phyloP scores from a whole-genome alignment of 2,329 filamentous ascomycete species.

The Penicillium polonicum region DNA sequence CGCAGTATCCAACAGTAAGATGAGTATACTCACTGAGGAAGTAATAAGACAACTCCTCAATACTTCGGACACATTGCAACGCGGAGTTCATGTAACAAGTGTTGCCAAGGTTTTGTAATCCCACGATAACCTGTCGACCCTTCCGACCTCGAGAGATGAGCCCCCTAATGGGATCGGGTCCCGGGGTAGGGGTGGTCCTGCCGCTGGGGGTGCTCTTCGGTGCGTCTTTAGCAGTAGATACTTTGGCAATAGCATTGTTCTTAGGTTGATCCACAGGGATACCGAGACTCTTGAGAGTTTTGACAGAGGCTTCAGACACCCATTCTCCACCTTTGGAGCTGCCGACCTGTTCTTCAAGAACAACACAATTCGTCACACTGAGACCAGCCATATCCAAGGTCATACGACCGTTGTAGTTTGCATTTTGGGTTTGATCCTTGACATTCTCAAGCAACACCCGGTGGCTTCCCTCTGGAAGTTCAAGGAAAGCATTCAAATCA shows the following conservation, averaged over 20 bases:
- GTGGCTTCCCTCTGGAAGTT: constrained; percentile 62
- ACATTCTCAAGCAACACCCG: constrained; percentile 62
- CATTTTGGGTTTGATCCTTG: constrained; percentile 69
- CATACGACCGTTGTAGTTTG: constrained; percentile 73
- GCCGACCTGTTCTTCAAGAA: constrained; percentile 77
- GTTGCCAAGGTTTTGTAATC: constrained; percentile 87
- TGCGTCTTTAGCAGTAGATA: constrained; percentile 32
- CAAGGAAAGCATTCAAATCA: constrained; percentile 61
- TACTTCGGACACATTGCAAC: constrained; percentile 87
- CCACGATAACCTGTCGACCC: constrained; percentile 70
- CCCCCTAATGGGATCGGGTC: constrained; percentile 51
- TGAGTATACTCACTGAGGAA: constrained; percentile 59
- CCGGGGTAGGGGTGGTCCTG: constrained; percentile 67
- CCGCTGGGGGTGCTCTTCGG: constrained; percentile 53
- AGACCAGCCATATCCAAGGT: constrained; percentile 67
- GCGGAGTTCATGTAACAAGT: constrained; percentile 99
- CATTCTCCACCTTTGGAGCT: constrained; percentile 54
- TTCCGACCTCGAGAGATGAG: constrained; percentile 56
- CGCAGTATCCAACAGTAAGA: neutral
- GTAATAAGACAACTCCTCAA: constrained; percentile 90
- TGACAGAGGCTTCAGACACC: constrained; percentile 50
- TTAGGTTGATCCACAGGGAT: constrained; percentile 46
- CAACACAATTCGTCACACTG: constrained; percentile 69
- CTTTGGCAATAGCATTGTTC: constrained; percentile 24
- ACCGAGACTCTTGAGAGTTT: constrained; percentile 49